Base-by-base conservation (phyloP, 176 grass and related monocot species). In the Puccinellia tenuiflora region DNA sequence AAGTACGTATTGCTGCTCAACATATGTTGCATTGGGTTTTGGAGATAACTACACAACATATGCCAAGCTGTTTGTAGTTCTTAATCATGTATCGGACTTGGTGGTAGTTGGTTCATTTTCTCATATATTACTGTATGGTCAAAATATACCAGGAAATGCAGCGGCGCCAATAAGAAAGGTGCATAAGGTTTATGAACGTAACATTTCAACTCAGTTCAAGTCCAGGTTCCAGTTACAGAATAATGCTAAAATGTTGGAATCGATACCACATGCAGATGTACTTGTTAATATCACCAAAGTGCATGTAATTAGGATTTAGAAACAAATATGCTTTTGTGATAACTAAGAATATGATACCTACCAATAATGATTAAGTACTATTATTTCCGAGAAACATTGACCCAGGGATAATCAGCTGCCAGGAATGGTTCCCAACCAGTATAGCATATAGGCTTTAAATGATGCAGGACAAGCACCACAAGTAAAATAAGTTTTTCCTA, bases 11-110 rank as follows among this genome's bases (percentile, higher is more conserved):
- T 68, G 16, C 28, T 47, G 61, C 56, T 53, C 40, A 57, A 48
- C 30, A 79, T 26, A 79, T 86, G 75, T 60, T 73, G 28, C 11
- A 51, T 11, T 84, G 38, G 35, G n/a, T 52, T 74, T 74, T 51
- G 16, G 45, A 51, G 83, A 80, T 26, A 59, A 48, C 59, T 31
- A 52, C 22, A 80, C 25, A 65, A 39, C 75, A 68, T 46, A 68
- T 51, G 39, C 9, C 31, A 81, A 53, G 15, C 28, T 20, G 2
- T 77, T 40, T 74, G 59, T 40, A 77, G 46, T 30, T 85, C 79
- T 71, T 64, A 35, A 85, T 85, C 71, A 20, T 82, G 24, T 37
- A 54, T 33, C 1, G 17, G 28, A 74, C 45, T 51, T 46, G 24
- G 20, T 43, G 25, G 8, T 54, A 54, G 78, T 21, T 37, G 33